Percentiles rank a stretch among this genome's conserved stretches.
Conservation (phyloP, 2,329 filamentous ascomycete genomes). For the Xylariaceae sp. region DNA sequence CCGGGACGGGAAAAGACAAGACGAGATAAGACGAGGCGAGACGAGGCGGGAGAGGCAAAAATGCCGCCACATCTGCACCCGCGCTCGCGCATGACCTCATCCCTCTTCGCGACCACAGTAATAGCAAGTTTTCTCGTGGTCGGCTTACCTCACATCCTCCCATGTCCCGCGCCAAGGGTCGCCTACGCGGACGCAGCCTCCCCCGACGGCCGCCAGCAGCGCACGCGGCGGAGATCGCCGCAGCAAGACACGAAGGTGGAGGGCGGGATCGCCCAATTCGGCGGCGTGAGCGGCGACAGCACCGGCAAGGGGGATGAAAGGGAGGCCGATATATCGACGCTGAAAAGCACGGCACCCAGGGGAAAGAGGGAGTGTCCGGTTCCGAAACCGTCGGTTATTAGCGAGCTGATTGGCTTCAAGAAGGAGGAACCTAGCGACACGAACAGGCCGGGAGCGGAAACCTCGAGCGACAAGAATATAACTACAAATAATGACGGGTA, state of each 20-base stretch:
- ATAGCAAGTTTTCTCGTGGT: conserved; percentile 89
- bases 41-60: not conserved
- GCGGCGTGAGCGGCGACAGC: conserved; percentile 18
- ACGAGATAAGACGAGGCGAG: too few relatives aligned
- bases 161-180: conserved; percentile 78
- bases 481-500: conserved; percentile 7
- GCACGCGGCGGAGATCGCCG: conserved; percentile 32
- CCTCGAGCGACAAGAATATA: not conserved
- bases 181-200: conserved; percentile 66
- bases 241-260: conserved; percentile 36
- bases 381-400: conserved; percentile 81
- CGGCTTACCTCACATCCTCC: conserved; percentile 80
- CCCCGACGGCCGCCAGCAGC: conserved; percentile 16
- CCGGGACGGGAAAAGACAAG: not conserved
- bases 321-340: not conserved
- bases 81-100: conserved; percentile 86
- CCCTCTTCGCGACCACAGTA: conserved; percentile 91
- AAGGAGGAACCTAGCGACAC: conserved; percentile 24
- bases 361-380: conserved; percentile 77
- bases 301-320: not conserved
- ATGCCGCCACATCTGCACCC: conserved; percentile 92
- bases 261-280: conserved; percentile 48
- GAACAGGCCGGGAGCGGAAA: not conserved
- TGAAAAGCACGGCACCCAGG: conserved; percentile 29
- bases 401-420: conserved; percentile 69